phyloP scores from a whole-genome alignment of 2,329 filamentous ascomycete species.

The Ophiostoma tasmaniense region DNA sequence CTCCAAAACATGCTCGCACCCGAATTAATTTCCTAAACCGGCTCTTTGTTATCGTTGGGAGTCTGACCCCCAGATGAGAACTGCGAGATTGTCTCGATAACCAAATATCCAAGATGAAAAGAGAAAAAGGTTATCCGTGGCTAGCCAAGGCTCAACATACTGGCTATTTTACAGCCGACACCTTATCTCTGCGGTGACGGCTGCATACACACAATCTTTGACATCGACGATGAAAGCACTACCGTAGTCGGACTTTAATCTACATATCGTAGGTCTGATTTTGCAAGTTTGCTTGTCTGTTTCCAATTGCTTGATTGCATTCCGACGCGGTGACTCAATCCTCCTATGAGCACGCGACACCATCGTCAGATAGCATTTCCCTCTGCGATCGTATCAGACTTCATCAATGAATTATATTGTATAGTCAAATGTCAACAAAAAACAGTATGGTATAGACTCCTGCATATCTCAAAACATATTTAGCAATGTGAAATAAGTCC shows the following conservation, averaged over 20 bases:
- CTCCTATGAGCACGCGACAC: not conserved
- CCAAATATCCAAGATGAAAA: not conserved
- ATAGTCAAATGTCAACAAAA: not conserved
- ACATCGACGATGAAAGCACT: not conserved
- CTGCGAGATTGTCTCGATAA: not conserved
- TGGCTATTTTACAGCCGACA: not conserved
- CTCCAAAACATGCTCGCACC: not conserved
- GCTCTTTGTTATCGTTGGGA: not conserved
- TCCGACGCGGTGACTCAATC: not conserved
- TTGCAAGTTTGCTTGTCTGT: not conserved
- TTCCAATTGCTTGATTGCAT: not conserved
- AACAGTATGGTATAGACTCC: not conserved
- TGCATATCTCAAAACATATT: not conserved
- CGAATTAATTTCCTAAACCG: not conserved
- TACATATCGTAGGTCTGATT: not conserved
- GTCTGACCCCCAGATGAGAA: not conserved
- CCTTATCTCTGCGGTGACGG: conserved; percentile 5
- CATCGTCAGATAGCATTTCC: not conserved
- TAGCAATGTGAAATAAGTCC: not conserved
- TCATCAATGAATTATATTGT: not conserved
- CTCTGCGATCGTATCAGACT: not conserved
- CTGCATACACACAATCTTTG: not conserved
- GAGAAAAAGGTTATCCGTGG: not conserved
- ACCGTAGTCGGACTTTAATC: not conserved
- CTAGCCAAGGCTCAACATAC: not conserved